Percentiles rank a stretch among this genome's conserved stretches.
Conservation (phyloP, 495 filamentous ascomycete species). For the Talaromyces liani region DNA sequence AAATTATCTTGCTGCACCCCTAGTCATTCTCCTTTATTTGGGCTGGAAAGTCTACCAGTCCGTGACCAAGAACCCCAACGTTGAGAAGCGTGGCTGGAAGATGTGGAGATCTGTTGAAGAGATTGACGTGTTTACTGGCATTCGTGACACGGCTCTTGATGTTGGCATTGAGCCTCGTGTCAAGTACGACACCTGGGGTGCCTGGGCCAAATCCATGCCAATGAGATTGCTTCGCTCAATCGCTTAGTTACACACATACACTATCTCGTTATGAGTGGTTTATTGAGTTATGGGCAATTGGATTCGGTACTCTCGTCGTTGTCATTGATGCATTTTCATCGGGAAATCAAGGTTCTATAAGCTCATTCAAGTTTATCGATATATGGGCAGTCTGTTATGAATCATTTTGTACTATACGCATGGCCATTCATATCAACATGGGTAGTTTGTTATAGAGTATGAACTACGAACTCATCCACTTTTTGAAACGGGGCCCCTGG, state of each 20-base stretch:
- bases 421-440: neutral
- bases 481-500: neutral
- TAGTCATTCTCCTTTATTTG: slow-evolving; percentile 43
- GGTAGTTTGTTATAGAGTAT: neutral
- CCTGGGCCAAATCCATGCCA: slow-evolving; percentile 20
- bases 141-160: slow-evolving; percentile 19
- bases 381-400: neutral
- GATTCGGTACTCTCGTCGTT: neutral
- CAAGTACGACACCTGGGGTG: slow-evolving; percentile 21
- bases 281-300: neutral
- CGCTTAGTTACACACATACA: neutral
- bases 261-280: neutral
- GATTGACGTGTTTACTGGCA: slow-evolving; percentile 18
- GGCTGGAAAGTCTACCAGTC: slow-evolving; percentile 23
- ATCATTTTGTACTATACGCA: neutral
- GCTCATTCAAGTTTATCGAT: neutral
- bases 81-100: slow-evolving; percentile 20
- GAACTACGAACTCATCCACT: neutral
- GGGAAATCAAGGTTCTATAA: neutral
- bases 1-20: slow-evolving; percentile 50
- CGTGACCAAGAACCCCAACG: slow-evolving; percentile 14
- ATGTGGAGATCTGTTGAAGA: slow-evolving; percentile 11
- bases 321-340: neutral
- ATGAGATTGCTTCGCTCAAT: slow-evolving; percentile 16
- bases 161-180: slow-evolving; percentile 19